Evolutionary conservation across 495 filamentous ascomycete species (phyloP).

Genomic region (Delitschia confertaspora): DNA sequence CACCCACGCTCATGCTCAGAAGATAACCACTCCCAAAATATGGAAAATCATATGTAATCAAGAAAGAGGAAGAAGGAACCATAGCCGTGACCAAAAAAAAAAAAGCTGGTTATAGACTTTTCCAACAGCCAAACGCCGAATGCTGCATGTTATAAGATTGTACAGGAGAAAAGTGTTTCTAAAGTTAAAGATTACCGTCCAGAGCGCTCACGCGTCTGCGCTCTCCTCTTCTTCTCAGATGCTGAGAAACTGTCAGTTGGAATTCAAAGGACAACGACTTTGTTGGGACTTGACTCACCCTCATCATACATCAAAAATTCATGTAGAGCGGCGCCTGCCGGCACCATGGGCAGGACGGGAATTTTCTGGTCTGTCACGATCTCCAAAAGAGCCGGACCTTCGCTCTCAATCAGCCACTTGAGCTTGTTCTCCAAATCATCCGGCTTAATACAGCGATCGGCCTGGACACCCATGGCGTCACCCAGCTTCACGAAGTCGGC

Average conservation of each 20-base stretch:
- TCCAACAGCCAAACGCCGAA: too few species aligned
- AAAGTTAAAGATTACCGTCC: slow-evolving; percentile 38
- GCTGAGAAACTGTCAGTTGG: slow-evolving; percentile 34
- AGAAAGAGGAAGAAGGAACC: too few species aligned
- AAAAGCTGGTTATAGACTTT: too few species aligned
- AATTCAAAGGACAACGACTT: neutral
- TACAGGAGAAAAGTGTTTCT: too few species aligned
- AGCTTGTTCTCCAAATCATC: slow-evolving; percentile 68
- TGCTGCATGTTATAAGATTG: too few species aligned
- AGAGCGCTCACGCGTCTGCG: slow-evolving; percentile 61
- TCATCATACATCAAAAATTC: slow-evolving; percentile 90
- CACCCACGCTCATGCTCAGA: too few species aligned
- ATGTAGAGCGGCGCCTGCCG: slow-evolving; percentile 73
- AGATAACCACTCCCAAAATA: too few species aligned
- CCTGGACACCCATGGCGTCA: slow-evolving; percentile 44
- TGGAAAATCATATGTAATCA: too few species aligned
- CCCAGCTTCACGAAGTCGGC: slow-evolving; percentile 87
- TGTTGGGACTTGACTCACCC: slow-evolving; percentile 41
- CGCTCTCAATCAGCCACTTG: slow-evolving; percentile 73
- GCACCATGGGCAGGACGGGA: slow-evolving; percentile 97
- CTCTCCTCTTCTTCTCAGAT: slow-evolving; percentile 66
- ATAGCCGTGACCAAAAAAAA: too few species aligned
- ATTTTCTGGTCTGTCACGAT: slow-evolving; percentile 67
- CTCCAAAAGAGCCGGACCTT: slow-evolving; percentile 40
- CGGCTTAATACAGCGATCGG: slow-evolving; percentile 62